Conservation (phyloP, 306 rosid genomes). For the Pyrus betulifolia region DNA sequence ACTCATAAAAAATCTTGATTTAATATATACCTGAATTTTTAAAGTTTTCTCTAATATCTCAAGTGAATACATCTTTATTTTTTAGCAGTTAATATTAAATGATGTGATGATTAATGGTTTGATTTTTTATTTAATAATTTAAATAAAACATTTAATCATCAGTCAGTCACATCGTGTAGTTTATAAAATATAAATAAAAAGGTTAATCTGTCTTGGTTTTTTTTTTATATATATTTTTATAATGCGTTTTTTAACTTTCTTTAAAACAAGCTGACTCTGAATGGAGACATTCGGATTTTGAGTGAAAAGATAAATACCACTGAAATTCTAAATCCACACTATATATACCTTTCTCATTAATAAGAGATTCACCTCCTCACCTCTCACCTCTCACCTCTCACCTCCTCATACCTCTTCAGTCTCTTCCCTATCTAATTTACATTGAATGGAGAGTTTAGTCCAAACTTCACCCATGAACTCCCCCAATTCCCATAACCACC, state of each 20-base stretch:
- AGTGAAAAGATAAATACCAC: not conserved
- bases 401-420: not conserved
- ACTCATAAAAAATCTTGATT: no score
- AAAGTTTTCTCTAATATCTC: no score
- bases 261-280: not conserved
- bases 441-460: not conserved
- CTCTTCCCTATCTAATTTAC: not conserved
- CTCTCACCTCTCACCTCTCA: not conserved
- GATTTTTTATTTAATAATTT: no score
- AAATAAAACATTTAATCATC: no score
- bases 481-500: not conserved
- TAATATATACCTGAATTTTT: no score
- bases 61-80: no score
- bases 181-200: no score
- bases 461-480: not conserved
- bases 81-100: not conserved
- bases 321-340: not conserved
- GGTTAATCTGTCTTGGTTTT: no score
- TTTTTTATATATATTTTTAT: no score
- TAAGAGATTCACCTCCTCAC: not conserved
- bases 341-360: not conserved
- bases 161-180: no score
- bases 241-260: no score
- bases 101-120: no score
- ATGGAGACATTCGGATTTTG: not conserved